Percentiles rank a stretch among this genome's conserved stretches.
phyloP scores from a whole-genome alignment of 306 rosid genomes.

The Cajanus cajan region DNA sequence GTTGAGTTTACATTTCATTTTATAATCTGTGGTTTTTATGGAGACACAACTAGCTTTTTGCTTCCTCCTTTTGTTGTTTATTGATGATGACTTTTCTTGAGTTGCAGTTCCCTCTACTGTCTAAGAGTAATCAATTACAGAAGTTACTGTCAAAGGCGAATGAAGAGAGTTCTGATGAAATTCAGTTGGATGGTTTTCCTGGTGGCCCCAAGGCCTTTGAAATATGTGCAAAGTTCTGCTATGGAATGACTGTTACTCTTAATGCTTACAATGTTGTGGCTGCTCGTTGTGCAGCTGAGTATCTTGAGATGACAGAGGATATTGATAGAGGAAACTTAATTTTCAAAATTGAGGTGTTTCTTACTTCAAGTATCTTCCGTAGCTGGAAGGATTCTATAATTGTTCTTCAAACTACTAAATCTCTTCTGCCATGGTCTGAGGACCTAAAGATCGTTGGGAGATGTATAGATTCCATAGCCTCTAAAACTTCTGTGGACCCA shows the following conservation, averaged over 20 bases:
- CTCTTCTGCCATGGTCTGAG: conserved; percentile 93
- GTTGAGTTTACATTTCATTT: conserved; percentile 11
- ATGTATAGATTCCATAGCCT: conserved; percentile 93
- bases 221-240: conserved; percentile 92
- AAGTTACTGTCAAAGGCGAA: conserved; percentile 56
- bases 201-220: conserved; percentile 95
- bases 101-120: conserved; percentile 82
- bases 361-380: conserved; percentile 84
- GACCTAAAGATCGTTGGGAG: conserved; percentile 86
- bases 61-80: neutral
- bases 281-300: conserved; percentile 94
- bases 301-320: conserved; percentile 90
- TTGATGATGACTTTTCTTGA: conserved; percentile 26
- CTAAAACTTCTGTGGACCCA: conserved; percentile 89
- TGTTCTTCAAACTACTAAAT: conserved; percentile 87
- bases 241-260: conserved; percentile 94
- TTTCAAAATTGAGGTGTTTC: conserved; percentile 91
- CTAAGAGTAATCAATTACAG: conserved; percentile 81
- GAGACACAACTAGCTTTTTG: neutral
- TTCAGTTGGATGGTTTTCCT: conserved; percentile 69
- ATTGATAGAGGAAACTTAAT: conserved; percentile 79
- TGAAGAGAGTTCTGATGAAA: conserved; percentile 70
- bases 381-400: conserved; percentile 98
- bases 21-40: neutral
- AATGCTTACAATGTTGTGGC: conserved; percentile 97